Evolutionary conservation across 495 filamentous ascomycete genomes (phyloP), one percentile per base, ranked within the genome.

Genomic region (Xylaria bambusicola): DNA sequence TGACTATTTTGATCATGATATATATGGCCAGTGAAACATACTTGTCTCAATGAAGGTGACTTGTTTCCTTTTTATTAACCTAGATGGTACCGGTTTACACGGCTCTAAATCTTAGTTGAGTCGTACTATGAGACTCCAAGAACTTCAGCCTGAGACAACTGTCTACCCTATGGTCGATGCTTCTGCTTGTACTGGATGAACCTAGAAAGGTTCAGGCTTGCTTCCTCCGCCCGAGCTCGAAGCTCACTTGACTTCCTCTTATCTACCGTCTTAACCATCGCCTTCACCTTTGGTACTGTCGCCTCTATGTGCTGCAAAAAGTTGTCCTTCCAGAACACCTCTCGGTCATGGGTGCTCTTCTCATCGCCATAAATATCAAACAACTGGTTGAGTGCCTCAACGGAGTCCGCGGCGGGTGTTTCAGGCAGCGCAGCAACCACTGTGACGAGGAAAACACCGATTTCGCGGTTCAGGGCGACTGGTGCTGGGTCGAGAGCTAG

Each of bases 351-450:
- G 29, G 72, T 66, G 53, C 70, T 77, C 15, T 73, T 73, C 56
- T 81, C 79, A 54, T 87, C 85, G 6, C 80, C 80, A 62, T 87
- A 87, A 33, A 86, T 79, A 48, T 86, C 85, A 60, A 84, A 84
- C 20, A 87, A 56, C 63, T 84, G 80, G 67, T 87, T 82, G 36
- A 87, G 67, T 12, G 80, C 79, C 67, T 86, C 84, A 18, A 86
- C 73, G 3, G 73, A 64, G 33, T 84, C 80, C 6, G 78, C 81
- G 5, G 78, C 64, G 0, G 80, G 69, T 2, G 77, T 74, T n/a
- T 77, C 70, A 7, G 80, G 74, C 8, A 77, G 64, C 10, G 57
- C 59, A 24, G 73, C 66, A 15, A 86, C 65, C 7, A 82, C 62
- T 1, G 81, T 81, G 46, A 87, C 63, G 44, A 87, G 69, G 66